Base-by-base conservation (phyloP, 768 basidiomycete species). In the Collybia mongolica region DNA sequence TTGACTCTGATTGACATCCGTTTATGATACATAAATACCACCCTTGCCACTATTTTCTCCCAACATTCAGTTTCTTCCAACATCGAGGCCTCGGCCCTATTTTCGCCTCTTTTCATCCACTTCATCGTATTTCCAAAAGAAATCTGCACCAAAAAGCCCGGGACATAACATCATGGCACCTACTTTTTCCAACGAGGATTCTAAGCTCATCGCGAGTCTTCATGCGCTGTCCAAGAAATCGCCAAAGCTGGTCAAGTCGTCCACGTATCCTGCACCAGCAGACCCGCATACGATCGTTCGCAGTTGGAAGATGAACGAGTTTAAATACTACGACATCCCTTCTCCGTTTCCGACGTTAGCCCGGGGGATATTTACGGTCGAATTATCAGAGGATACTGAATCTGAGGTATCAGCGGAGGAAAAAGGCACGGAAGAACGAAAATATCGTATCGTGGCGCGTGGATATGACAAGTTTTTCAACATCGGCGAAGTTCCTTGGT, bases 381-480 rank as follows among this genome's bases (percentile, higher is more conserved):
- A 88, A 28, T 48, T 77, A 12, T 50, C 65, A 6, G 48, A 45
- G 1, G 44, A 56, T 40, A 5, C 32, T 2, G 32, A 32, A 14
- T 32, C 32, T 26, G 24, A 26, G 11, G 63, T 71, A 14, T 56
- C 39, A 9, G 53, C 47, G 15, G 51, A 55, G 5, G 55, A 35
- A 12, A 56, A 46, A 12, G 49, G 18, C 26, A 36, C 44, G 22
- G 52, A 46, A 1, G 60, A 65, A 38, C 65, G 61, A 35, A 69
- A 65, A 38, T 63, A 75, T 51, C 72, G 84, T 49, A 94, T 99
- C 49, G 84, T 97, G 1, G 88, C 81, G 0, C 74, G 97, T 40
- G 97, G 96, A 0, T 98, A 99, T 64, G 97, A 98, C 74, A 99
- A 99, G 72, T 98, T 99, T 69, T 98, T 98, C 76, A 98, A 97